Evolutionary conservation across 2,329 filamentous ascomycete species (phyloP), one percentile per base, ranked within the genome.

Genomic region (Penicillium freii): DNA sequence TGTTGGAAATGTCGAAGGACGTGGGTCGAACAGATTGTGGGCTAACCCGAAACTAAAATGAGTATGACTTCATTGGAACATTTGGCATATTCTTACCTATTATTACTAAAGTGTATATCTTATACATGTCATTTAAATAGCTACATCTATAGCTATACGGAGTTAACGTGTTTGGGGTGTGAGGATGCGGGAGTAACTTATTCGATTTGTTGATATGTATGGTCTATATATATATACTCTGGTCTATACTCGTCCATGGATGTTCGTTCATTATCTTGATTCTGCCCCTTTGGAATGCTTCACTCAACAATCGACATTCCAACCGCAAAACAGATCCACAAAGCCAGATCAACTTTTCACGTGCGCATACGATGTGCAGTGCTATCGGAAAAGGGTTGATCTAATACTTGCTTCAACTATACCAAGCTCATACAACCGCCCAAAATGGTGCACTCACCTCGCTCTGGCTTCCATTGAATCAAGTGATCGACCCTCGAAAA

Each of bases 21-120:
- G 54, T 56, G 54, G 54, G 54, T 56, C 54, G 15, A 45, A 46
- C 33, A n/a, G 19, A 54, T 46, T 46, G 23, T 39, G 40, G 40
- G 29, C 36, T 43, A 42, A 19, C 39, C 33, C 29, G n/a, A 25
- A 31, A 21, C 21, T 52, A 50, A 38, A 17, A 10, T 21, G 50
- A 34, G 17, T 17, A 19, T 45, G 36, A 19, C 19, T 39, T 40
- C 11, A 38, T 38, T 19, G 4, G 9, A 19, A 19, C 36, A 38
- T 38, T 38, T 19, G 4, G 8, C 8, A 19, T 38, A 9, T 10
- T n/a, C 1, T 7, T n/a, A 2, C 8, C 8, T 17, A 33, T 33
- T 6, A 15, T 33, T 15, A 33, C 31, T 33, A 33, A 2, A 13
- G 31, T 19, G 4, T 19, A 38, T 10, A 19, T 19, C 8, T 9